A percentile compares a stretch with the other conserved stretches of the same genome.
phyloP scores from a whole-genome alignment of 2,329 filamentous ascomycete species.

The Plenodomus biglobosus region DNA sequence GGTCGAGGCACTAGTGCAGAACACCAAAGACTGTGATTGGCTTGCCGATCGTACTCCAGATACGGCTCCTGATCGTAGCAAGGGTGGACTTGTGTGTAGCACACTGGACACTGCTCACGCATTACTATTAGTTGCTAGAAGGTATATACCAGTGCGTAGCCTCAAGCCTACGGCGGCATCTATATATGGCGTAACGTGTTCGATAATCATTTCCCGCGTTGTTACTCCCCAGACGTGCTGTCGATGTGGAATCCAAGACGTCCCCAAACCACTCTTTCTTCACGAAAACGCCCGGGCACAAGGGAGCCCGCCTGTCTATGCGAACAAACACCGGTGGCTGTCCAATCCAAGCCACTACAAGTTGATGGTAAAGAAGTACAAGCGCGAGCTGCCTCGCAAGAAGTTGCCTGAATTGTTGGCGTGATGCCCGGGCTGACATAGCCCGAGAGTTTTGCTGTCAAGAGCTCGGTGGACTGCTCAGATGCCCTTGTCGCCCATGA shows the following conservation, averaged over 20 bases:
- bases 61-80: too few relatives aligned
- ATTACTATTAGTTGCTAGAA: constrained; percentile 42
- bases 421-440: background rate
- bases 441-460: background rate
- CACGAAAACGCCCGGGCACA: constrained; percentile 20
- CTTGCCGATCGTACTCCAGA: too few relatives aligned
- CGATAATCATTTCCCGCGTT: constrained; percentile 32
- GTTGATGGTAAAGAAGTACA: constrained; percentile 28
- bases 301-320: constrained; percentile 39
- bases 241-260: constrained; percentile 19
- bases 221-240: constrained; percentile 29
- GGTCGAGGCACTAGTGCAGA: constrained; percentile 3
- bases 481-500: constrained; percentile 34
- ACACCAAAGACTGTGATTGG: background rate
- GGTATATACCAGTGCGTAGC: constrained; percentile 23
- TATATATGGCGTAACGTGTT: constrained; percentile 37
- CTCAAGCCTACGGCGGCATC: constrained; percentile 24
- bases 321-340: constrained; percentile 30
- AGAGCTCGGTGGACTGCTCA: constrained; percentile 7
- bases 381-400: background rate
- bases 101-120: constrained; percentile 6
- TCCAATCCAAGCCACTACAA: constrained; percentile 28
- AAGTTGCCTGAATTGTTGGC: background rate
- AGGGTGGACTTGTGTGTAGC: too few relatives aligned
- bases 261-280: constrained; percentile 6